Percentiles rank a stretch among this genome's conserved stretches.
These are phyloP conservation scores for Pseudogymnoascus sp. DNA, from an alignment of 2,329 filamentous ascomycete species.

Conservation along the genomic window DNA sequence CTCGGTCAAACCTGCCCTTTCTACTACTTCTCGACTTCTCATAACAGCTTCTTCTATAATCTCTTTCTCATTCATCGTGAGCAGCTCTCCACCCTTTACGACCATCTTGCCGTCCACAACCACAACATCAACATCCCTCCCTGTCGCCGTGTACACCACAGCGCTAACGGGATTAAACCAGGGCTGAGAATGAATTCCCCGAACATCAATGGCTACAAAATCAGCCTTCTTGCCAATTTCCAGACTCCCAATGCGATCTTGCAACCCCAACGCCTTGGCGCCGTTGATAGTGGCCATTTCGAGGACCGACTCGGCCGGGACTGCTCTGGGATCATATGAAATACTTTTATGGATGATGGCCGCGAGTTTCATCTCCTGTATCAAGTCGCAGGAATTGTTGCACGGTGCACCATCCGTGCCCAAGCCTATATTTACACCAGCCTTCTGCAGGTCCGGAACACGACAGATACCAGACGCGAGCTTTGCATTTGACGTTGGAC, in stretches of 20 bases:
- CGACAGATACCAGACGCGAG: conserved; percentile 44
- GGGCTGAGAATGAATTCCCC: conserved; percentile 21
- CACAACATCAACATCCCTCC: conserved; percentile 39
- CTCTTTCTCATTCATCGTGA: conserved; percentile 37
- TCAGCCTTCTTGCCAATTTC: conserved; percentile 42
- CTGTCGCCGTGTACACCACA: conserved; percentile 40
- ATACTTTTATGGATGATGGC: conserved; percentile 42
- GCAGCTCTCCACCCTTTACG: conserved; percentile 32
- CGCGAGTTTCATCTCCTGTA: conserved; percentile 47
- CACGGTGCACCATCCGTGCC: conserved; percentile 48
- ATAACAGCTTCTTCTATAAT: conserved; percentile 35
- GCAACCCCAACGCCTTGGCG: conserved; percentile 41
- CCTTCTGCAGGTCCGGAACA: conserved; percentile 39
- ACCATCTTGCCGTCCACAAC: conserved; percentile 38
- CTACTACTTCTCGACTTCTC: conserved; percentile 34
- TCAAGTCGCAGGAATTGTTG: conserved; percentile 44
- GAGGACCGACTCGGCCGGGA: conserved; percentile 40
- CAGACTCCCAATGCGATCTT: conserved; percentile 34
- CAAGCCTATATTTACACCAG: conserved; percentile 41
- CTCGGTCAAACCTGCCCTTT: conserved; percentile 33
- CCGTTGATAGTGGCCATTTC: conserved; percentile 48
- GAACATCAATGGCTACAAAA: conserved; percentile 33
- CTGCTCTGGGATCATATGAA: conserved; percentile 36
- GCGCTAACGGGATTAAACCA: conserved; percentile 32
- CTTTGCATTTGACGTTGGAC: conserved; percentile 46